Evolutionary conservation across 106 monocot genomes (phyloP).

Genomic region (Cymbidium sinense): DNA sequence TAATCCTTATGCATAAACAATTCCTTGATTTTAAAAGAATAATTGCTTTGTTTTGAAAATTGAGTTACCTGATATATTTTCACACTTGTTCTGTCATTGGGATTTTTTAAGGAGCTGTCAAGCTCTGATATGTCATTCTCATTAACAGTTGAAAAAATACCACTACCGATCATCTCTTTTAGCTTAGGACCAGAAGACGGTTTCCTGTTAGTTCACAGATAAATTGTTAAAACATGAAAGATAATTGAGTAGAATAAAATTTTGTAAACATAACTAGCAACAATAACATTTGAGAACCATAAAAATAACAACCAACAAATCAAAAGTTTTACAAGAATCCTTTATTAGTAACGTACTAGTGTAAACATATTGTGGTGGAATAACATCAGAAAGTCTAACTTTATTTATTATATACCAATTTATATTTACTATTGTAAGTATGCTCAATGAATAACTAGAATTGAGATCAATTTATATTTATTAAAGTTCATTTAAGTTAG

Average conservation of each 20-base stretch:
- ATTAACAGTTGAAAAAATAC: conserved; percentile 46
- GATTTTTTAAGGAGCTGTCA: conserved; percentile 28
- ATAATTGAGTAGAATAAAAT: no score
- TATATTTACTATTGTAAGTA: not conserved
- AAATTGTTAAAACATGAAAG: not conserved
- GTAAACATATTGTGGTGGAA: not conserved
- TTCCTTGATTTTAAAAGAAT: not conserved
- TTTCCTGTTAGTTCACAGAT: conserved; percentile 29
- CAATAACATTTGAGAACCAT: no score
- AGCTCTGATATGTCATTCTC: conserved; percentile 33
- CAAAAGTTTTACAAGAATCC: not conserved
- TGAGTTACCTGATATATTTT: conserved; percentile 38
- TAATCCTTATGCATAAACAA: not conserved
- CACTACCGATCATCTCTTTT: conserved; percentile 66
- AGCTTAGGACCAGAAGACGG: conserved; percentile 58
- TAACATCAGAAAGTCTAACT: not conserved
- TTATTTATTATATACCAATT: not conserved
- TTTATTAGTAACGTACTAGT: not conserved
- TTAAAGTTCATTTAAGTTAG: no score
- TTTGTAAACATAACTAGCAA: no score
- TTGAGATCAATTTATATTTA: no score
- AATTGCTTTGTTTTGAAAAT: not conserved
- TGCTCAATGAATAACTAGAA: no score
- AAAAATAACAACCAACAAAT: not conserved
- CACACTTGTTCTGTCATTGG: conserved; percentile 28